Conservation (phyloP, 805 yeast genomes). For the Candida andamanensis region DNA sequence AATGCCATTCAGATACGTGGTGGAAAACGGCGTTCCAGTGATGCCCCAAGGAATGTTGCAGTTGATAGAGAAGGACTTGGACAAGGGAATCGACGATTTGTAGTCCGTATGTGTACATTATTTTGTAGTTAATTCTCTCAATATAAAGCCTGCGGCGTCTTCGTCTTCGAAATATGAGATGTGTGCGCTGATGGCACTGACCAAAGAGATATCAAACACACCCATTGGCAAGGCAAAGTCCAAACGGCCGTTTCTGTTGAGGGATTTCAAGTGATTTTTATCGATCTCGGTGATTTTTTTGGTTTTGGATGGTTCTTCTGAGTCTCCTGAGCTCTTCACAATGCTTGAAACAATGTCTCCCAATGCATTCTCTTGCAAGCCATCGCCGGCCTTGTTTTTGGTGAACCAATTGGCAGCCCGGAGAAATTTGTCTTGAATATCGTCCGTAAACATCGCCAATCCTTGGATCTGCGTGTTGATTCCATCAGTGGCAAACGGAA, state of each 20-base stretch:
- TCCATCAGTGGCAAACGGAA: constrained; percentile 51
- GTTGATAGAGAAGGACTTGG: constrained; percentile 79
- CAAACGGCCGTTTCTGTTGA: constrained; percentile 72
- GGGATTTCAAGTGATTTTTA: constrained; percentile 30
- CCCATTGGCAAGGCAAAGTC: constrained; percentile 81
- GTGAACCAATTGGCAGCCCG: constrained; percentile 36
- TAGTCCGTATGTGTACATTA: constrained; percentile 15
- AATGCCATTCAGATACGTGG: constrained; percentile 93
- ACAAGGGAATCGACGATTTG: constrained; percentile 73
- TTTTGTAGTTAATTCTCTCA: constrained; percentile 42
- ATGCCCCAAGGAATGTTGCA: constrained; percentile 90
- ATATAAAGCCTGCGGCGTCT: constrained; percentile 74
- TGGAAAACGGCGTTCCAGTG: constrained; percentile 68
- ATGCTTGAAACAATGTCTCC: constrained; percentile 35
- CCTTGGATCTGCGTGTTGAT: constrained; percentile 48
- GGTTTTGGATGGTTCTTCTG: constrained; percentile 11
- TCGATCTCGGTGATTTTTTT: constrained; percentile 24
- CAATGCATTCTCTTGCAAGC: constrained; percentile 31
- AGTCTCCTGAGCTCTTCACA: constrained; percentile 15
- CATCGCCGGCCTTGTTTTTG: constrained; percentile 7
- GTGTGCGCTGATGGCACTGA: constrained; percentile 84
- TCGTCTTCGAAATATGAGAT: constrained; percentile 82
- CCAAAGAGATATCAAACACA: constrained; percentile 69
- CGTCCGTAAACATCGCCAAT: constrained; percentile 36
- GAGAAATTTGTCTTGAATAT: constrained; percentile 26